These are phyloP conservation scores for Beauveria scarabaeidicola DNA, from an alignment of 2,329 filamentous ascomycete genomes.

Conservation along the genomic window DNA sequence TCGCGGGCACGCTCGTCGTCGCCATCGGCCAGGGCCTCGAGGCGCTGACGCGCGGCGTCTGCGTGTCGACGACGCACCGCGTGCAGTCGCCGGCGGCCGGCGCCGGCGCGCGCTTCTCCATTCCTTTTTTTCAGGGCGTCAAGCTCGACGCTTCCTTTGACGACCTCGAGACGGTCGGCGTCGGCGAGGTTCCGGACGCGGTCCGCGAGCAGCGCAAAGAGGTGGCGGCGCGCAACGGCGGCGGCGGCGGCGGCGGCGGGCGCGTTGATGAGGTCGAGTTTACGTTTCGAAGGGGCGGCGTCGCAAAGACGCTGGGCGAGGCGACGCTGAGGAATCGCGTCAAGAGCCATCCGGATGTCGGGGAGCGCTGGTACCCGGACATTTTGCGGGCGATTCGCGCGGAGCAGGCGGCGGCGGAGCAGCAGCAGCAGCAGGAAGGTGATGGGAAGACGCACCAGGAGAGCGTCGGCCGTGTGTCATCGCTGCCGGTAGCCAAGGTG, in stretches of 20 bases:
- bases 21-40: conserved; percentile 84
- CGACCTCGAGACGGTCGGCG: conserved; percentile 56
- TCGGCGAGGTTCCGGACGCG: conserved; percentile 50
- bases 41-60: conserved; percentile 75
- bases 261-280: conserved; percentile 73
- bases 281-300: conserved; percentile 65
- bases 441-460: conserved; percentile 12
- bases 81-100: conserved; percentile 67
- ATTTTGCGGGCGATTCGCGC: conserved; percentile 48
- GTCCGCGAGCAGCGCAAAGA: conserved; percentile 53
- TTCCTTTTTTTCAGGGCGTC: conserved; percentile 86
- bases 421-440: conserved; percentile 16
- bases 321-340: conserved; percentile 76
- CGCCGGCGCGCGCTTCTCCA: conserved; percentile 63
- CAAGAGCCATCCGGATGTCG: conserved; percentile 82
- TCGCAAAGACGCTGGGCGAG: conserved; percentile 64
- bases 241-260: conserved; percentile 51
- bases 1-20: conserved; percentile 71
- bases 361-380: conserved; percentile 70
- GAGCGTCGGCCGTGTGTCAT: conserved; percentile 6
- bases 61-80: conserved; percentile 72
- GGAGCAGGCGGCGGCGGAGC: conserved; percentile 37
- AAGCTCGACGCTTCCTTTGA: conserved; percentile 72
- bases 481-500: conserved; percentile 18
- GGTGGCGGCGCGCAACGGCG: conserved; percentile 48